Base-by-base conservation (phyloP, 192 early-diverging fungal species). In the Gigaspora rosea region DNA sequence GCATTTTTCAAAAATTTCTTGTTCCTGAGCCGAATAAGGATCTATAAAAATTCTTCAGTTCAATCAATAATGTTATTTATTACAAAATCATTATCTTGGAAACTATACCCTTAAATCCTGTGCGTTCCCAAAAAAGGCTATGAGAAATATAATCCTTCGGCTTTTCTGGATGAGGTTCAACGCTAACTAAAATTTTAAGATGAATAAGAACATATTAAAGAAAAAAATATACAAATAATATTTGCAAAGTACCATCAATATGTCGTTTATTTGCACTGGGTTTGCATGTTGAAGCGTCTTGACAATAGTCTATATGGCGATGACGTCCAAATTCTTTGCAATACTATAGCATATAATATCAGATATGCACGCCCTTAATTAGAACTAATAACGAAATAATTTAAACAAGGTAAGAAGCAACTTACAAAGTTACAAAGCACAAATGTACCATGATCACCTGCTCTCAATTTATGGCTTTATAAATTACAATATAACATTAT, bases 221-320 rank as follows among this genome's bases (percentile, higher is more conserved):
- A 9, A 48, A 4, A n/a, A 4, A 56, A 32, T 27, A 18, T 8
- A 41, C 5, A 20, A 15, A 59, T 56, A 56, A 56, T 56, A 18
- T 1, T n/a, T 18, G 18, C 4, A 56, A 15, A 56, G 18, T 18
- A 59, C 75, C 75, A 27, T 76, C n/a, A 36, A 67, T 46, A 57
- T 76, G 75, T 58, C 54, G 22, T 36, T 50, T 57, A 22, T 56
- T 52, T 67, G 8, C 50, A 3, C 7, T 32, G 33, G 12, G 35
- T 76, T 76, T 76, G 32, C 75, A 74, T 51, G 36, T 27, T 18
- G 18, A 33, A 11, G 41, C 35, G 22, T 59, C 36, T 41, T 63
- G 18, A 18, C 78, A 79, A 52, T 75, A 79, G 64, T 79, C 78
- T 6, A 79, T 75, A 75, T 79, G 78, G 11, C 71, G 47, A 56